These are phyloP conservation scores for Nemania serpens DNA, from an alignment of 2,329 filamentous ascomycete genomes.

Conservation along the genomic window DNA sequence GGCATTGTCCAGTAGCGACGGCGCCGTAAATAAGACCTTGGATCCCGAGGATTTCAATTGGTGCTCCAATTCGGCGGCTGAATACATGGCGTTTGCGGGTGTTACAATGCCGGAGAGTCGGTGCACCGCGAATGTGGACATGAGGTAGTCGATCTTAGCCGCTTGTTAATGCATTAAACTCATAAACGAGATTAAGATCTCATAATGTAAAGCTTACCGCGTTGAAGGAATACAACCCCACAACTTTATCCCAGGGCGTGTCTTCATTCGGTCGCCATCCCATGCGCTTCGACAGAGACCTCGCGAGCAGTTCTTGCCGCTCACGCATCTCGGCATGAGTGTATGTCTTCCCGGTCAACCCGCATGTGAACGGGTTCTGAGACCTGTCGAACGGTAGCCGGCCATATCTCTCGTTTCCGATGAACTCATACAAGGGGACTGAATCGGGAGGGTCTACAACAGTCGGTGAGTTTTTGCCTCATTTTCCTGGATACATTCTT, in stretches of 20 bases:
- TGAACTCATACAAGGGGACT: slow-evolving; percentile 71
- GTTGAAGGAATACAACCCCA: slow-evolving; percentile 74
- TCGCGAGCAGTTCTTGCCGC: slow-evolving; percentile 67
- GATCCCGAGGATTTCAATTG: slow-evolving; percentile 69
- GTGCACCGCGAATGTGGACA: slow-evolving; percentile 70
- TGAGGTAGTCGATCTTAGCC: slow-evolving; percentile 64
- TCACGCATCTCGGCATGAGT: slow-evolving; percentile 64
- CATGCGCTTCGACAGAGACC: slow-evolving; percentile 67
- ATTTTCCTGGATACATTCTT: background rate
- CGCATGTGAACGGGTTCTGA: slow-evolving; percentile 72
- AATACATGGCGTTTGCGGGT: slow-evolving; percentile 73
- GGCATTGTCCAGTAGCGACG: slow-evolving; percentile 64
- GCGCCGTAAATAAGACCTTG: slow-evolving; percentile 71
- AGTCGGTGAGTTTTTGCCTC: background rate
- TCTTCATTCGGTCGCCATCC: slow-evolving; percentile 72
- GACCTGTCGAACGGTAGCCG: slow-evolving; percentile 64
- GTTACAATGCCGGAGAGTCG: slow-evolving; percentile 69
- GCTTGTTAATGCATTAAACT: slow-evolving; percentile 1
- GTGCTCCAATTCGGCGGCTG: slow-evolving; percentile 66
- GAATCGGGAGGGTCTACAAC: slow-evolving; percentile 58
- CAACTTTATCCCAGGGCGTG: slow-evolving; percentile 77
- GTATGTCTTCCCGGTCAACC: slow-evolving; percentile 67
- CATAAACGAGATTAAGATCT: background rate
- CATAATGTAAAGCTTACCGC: slow-evolving; percentile 48
- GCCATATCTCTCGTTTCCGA: slow-evolving; percentile 70